Evolutionary conservation across 345 rosid species (phyloP), one percentile per base, ranked within the genome.

Genomic region (Theobroma cacao): DNA sequence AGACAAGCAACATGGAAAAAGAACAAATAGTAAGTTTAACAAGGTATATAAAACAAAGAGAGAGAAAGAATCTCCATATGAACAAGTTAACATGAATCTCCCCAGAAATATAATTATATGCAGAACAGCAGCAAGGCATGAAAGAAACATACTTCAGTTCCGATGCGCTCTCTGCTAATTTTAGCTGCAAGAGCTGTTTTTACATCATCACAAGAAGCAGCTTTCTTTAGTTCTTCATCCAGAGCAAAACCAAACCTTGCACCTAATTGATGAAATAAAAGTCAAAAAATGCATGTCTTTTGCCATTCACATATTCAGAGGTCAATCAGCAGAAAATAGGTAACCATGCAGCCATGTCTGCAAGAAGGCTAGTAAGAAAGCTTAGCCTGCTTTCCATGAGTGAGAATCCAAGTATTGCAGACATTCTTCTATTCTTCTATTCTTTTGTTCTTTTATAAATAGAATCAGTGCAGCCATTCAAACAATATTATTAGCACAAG

Each of bases 121-220:
- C 69, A 74, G 30, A 75, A 65, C 52, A 67, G 43, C 43, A 45
- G 45, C 48, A 58, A 59, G 47, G 71, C 55, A 64, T 36, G 20
- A 59, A 55, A 71, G 66, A 4, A 71, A 87, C 89, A 77, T 89
- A 95, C 96, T 87, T 95, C 99, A 77, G 85, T 86, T 72, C 99
- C 99, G 6, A 95, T 79, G 68, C 98, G 98, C 87, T 95, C 99
- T 87, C 88, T 92, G 84, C 98, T 93, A 69, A 95, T 83, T 87
- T 93, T 95, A 73, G 89, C 90, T 59, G 88, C 90, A 85, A 95
- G 98, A 80, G 98, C 95, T 61, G 82, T 78, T 86, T 85, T 93
- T 74, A 93, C 98, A 59, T 95, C 95, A 66, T 92, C 90, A 65
- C 84, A 79, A 45, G 93, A 87, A 70, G 94, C 98, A 80, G 97